Evolutionary conservation across 2,329 filamentous ascomycete genomes (phyloP), one percentile per base, ranked within the genome.

Genomic region (Paradendryphiella salina): DNA sequence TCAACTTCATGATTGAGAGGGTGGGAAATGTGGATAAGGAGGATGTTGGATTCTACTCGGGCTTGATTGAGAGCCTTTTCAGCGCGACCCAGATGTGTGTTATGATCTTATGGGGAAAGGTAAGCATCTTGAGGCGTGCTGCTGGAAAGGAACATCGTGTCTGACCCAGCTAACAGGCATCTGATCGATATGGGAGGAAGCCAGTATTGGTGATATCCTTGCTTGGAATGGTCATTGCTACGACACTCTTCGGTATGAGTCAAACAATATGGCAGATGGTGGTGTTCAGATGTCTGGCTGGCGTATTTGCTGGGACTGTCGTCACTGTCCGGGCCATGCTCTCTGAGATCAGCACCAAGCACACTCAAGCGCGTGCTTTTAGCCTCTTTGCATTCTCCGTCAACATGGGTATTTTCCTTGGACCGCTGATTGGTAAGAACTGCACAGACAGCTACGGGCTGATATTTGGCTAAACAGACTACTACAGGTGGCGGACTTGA

Each of bases 41-140:
- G n/a, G 85, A 90, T 68, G 84, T 90, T 3, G 89, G 89, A 1
- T 93, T 92, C 75, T 93, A 90, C 76, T 84, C 80, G 50, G 89
- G 89, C 2, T 75, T 91, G 10, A 90, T 93, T 66, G 80, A 83
- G 64, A 81, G 79, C 0, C 73, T 90, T 23, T 93, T 92, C 73
- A 88, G 85, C 2, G 74, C 87, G 5, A 87, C 86, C 0, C 88
- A 92, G 71, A 90, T 90, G 80, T 48, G 82, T n/a, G 81, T 91
- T 50, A 89, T 93, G 84, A 81, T 93, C 20, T 75, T 79, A 56
- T 93, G 89, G 86, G 88, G 62, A 28, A 52, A 39, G 44, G 67
- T 69, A 46, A 26, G 63, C 50, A 28, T 6, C 26, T 34, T 21
- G n/a, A n/a, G 10, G 13, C 14, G 45, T n/a, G 9, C 31, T 39